These are phyloP conservation scores for Daldinia vernicosa DNA, from an alignment of 495 filamentous ascomycete genomes.

Conservation along the genomic window DNA sequence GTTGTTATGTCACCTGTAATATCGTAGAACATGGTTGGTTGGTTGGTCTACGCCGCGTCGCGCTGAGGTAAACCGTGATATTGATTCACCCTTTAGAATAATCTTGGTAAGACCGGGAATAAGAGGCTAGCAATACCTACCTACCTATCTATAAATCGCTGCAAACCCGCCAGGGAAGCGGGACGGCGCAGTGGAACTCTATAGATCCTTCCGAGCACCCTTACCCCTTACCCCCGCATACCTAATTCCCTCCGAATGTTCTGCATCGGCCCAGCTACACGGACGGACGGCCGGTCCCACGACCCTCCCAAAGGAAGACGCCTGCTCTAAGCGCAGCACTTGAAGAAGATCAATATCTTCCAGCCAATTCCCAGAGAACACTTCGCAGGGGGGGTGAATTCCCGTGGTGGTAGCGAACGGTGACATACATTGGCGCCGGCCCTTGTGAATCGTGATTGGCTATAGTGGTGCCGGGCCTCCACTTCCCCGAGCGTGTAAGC, in stretches of 20 bases:
- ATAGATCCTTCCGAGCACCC: slow-evolving; percentile 4
- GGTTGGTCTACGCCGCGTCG: not conserved
- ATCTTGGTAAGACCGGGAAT: not conserved
- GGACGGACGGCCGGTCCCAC: not conserved
- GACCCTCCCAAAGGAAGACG: not conserved
- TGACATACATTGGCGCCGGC: slow-evolving; percentile 17
- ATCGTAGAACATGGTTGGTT: not conserved
- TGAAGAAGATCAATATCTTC: slow-evolving; percentile 8
- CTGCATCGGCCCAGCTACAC: slow-evolving; percentile 13
- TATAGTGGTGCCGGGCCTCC: not conserved
- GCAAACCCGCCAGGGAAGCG: not conserved
- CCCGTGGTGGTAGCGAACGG: slow-evolving; percentile 12
- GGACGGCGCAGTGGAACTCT: slow-evolving; percentile 5
- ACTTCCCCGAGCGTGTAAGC: slow-evolving; percentile 29
- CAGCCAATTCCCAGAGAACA: slow-evolving; percentile 12
- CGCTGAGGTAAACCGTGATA: not conserved
- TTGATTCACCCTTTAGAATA: not conserved
- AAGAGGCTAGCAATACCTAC: not conserved
- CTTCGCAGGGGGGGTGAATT: slow-evolving; percentile 12
- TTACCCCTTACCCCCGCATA: slow-evolving; percentile 13
- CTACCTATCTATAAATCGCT: not conserved
- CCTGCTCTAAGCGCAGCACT: slow-evolving; percentile 7
- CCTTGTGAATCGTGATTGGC: slow-evolving; percentile 10
- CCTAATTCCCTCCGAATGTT: slow-evolving; percentile 21
- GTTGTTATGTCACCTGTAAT: not conserved